Evolutionary conservation across 2,329 filamentous ascomycete genomes (phyloP).

Genomic region (Fusarium papillatum): DNA sequence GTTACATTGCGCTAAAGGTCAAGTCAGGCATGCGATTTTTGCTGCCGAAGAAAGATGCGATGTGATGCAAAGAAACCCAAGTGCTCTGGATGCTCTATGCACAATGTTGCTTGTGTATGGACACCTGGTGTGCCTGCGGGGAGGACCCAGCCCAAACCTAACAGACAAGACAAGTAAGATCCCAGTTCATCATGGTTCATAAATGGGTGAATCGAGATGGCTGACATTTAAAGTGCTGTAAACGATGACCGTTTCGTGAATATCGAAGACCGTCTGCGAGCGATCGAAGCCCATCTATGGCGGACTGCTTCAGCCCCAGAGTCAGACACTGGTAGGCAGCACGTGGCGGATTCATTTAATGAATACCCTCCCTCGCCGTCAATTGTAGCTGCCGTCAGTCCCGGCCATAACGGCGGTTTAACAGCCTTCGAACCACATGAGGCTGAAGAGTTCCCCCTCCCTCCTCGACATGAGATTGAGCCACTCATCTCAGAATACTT

Average conservation of each 20-base stretch:
- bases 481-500: constrained; percentile 6
- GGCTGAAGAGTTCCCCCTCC: background rate
- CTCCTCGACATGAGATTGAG: background rate
- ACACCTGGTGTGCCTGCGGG: background rate
- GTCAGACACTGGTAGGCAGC: background rate
- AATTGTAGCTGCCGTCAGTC: background rate
- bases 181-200: too few species aligned
- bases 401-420: background rate
- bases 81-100: background rate
- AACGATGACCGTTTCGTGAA: background rate
- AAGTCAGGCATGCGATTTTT: constrained; percentile 14
- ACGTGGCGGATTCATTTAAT: background rate
- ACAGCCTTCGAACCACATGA: background rate
- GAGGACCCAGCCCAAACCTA: background rate
- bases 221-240: background rate
- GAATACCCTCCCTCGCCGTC: background rate
- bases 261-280: constrained; percentile 1
- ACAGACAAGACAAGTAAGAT: background rate
- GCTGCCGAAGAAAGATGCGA: constrained; percentile 11
- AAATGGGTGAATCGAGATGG: fast-evolving
- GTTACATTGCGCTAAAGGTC: background rate
- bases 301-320: background rate
- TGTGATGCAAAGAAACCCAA: constrained; percentile 20
- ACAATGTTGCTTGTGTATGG: constrained; percentile 7
- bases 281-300: constrained; percentile 17